Evolutionary conservation across 202 grass and related monocot genomes (phyloP), one percentile per base, ranked within the genome.

Genomic region (Hordeum pubiflorum): DNA sequence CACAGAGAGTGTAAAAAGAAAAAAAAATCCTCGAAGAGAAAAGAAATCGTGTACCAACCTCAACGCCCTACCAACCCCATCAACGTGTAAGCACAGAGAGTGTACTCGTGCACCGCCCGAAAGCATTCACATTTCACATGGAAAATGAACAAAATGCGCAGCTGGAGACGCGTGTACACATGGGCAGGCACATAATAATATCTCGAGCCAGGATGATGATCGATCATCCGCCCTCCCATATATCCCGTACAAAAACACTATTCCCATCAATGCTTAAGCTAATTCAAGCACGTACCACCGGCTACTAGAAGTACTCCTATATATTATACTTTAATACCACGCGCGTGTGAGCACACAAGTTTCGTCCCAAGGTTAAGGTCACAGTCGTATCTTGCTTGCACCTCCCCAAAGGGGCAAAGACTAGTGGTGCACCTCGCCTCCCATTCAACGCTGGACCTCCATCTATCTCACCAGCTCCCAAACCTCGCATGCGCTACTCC

Each of bases 71-170:
- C 44, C 44, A 48, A 48, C 43, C 44, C 43, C 44, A 15, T 50
- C 14, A 50, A 50, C 44, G 44, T 50, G 38, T 48, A 50, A 5
- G 44, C 44, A 50, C 44, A 56, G 10, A 0, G 11, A 12, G 15
- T 4, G 65, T 18, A 34, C 10, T 34, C 3, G 29, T n/a, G 82
- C 62, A 48, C 74, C 18, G 6, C 39, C 41, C 22, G 5, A 29
- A 68, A 22, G 32, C 58, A 73, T 56, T 79, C 58, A 40, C 82
- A 58, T 62, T 59, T 8, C 69, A 26, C 48, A 58, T 58, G 61
- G 3, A 4, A 31, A 33, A 54, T 54, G 44, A 17, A 50, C 18
- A n/a, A 31, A 24, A 55, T 8, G 29, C 57, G 22, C 52, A 26
- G 40, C 29, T 63, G 80, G 58, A 40, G 31, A 10, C 63, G 48